Conservation (phyloP, 139 green algal genomes). For the Chlamydomonas incerta region DNA sequence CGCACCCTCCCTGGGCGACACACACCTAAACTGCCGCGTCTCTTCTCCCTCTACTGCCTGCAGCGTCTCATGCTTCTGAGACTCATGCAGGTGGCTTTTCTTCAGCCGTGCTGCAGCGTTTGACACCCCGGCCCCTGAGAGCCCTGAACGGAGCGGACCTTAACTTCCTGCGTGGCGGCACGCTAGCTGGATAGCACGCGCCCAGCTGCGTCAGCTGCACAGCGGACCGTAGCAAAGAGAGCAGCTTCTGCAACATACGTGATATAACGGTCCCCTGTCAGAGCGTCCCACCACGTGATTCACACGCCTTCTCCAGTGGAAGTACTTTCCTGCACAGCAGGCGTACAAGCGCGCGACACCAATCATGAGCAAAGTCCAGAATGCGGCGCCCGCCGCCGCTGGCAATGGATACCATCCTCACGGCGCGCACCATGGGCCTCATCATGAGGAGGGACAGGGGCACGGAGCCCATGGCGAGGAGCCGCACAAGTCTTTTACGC, state of each 20-base stretch:
- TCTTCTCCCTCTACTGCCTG: too few relatives aligned
- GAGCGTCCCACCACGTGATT: too few relatives aligned
- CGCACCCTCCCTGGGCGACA: too few relatives aligned
- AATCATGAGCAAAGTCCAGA: background rate
- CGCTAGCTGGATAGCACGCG: background rate
- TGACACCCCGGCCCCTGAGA: background rate
- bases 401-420: background rate
- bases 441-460: background rate
- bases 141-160: conserved; percentile 1
- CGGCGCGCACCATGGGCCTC: background rate
- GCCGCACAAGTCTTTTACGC: background rate
- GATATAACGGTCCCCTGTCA: too few relatives aligned
- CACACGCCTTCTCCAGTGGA: too few relatives aligned
- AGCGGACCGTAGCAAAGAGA: too few relatives aligned
- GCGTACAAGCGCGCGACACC: too few relatives aligned
- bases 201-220: background rate
- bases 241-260: too few relatives aligned
- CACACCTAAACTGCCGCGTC: too few relatives aligned
- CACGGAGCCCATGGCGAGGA: background rate
- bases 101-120: background rate
- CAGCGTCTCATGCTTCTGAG: too few relatives aligned
- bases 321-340: too few relatives aligned
- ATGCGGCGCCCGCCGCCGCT: background rate
- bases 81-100: background rate
- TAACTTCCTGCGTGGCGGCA: conserved; percentile 6